Conservation (phyloP, 2,329 filamentous ascomycete genomes). For the Acrocalymma vagum region DNA sequence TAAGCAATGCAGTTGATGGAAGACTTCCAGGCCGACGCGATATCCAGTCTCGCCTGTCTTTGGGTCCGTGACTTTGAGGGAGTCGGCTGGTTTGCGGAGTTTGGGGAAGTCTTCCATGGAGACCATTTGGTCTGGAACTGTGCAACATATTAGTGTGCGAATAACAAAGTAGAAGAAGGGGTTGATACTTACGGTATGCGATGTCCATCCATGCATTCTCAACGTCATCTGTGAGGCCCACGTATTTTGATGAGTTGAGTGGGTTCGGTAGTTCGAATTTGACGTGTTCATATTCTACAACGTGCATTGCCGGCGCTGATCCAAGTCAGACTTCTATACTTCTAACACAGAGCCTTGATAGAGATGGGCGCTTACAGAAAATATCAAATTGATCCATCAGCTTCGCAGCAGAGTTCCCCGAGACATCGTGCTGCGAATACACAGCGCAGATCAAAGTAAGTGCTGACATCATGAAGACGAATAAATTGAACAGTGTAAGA, state of each 20-base stretch:
- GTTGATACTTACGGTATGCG: conserved; percentile 51
- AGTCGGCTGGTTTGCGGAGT: conserved; percentile 61
- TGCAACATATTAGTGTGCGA: conserved; percentile 31
- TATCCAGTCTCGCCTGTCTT: conserved; percentile 66
- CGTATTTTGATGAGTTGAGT: conserved; percentile 52
- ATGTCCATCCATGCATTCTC: conserved; percentile 67
- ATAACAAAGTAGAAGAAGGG: conserved; percentile 6
- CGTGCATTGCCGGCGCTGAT: conserved; percentile 37
- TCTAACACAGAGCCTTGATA: too few relatives aligned
- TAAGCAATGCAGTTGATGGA: conserved; percentile 58
- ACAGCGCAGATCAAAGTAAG: conserved; percentile 40
- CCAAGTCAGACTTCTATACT: conserved; percentile 2
- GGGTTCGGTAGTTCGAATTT: conserved; percentile 39
- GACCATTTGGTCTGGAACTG: conserved; percentile 70
- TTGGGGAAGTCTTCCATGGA: conserved; percentile 61
- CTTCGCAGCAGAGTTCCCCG: conserved; percentile 31
- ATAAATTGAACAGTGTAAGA: conserved; percentile 42
- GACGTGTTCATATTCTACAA: conserved; percentile 34
- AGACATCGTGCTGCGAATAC: conserved; percentile 37
- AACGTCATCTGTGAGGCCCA: conserved; percentile 65
- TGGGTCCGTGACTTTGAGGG: conserved; percentile 65
- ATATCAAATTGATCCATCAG: conserved; percentile 43
- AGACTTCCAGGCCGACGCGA: conserved; percentile 66
- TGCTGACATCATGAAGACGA: conserved; percentile 41
- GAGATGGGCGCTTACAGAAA: conserved; percentile 27